Base-by-base conservation (phyloP, 2,329 filamentous ascomycete genomes). In the Drechslerella dactyloides region DNA sequence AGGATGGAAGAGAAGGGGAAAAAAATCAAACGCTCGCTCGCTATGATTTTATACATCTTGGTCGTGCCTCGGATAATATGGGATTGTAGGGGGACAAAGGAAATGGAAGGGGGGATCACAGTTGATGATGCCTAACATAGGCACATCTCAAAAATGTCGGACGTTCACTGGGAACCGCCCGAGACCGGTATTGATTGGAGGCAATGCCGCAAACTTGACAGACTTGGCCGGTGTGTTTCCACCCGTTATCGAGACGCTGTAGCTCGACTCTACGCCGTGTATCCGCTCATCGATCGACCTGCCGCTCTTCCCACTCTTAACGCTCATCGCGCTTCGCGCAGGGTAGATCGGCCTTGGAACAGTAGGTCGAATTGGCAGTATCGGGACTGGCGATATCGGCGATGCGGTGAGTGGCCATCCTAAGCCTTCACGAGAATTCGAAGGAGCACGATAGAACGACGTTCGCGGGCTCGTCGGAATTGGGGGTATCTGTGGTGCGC, bases 151-250 rank as follows among this genome's bases (percentile, higher is more conserved):
- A 35, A 70, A 70, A 60, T 70, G 65, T 27, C 40, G 59, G n/a
- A 56, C 46, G 37, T 42, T 42, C 3, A 42, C 13, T 6, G 66
- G 54, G 42, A 60, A 30, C 33, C 59, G 52, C 35, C 54, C 54
- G n/a, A 37, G 46, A 30, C 23, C 37, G 21, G 56, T 50, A 44
- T 54, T 53, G 33, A 51, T 57, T 7, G 61, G 59, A 17, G 66
- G 59, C 10, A 70, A 48, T 3, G 66, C 66, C 13, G 66, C 66
- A 51, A 70, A 70, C 23, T 70, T 70, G 30, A 70, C 66, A n/a
- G 59, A 64, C 52, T 70, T 70, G 6, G 42, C 37, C 2, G 59
- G 15, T 35, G 54, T 27, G 15, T 59, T 63, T 24, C 66, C 66
- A 1, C 17, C 59, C 2, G 66, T 59, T 48, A 70, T 70, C 8